phyloP scores from a whole-genome alignment of 2,329 filamentous ascomycete species.

The Aspergillus vadensis region DNA sequence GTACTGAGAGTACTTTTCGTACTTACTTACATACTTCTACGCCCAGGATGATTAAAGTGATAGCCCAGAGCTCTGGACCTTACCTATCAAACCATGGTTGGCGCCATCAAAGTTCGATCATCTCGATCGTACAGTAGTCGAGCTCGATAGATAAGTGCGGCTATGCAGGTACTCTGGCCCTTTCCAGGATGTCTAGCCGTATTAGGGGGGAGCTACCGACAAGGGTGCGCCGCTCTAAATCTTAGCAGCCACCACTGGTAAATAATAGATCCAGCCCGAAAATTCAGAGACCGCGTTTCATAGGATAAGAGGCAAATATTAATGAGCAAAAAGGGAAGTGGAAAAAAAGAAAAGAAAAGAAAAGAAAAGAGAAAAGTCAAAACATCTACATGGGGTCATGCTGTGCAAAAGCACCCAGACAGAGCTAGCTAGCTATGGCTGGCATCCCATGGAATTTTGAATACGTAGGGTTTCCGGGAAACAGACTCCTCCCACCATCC shows the following conservation, averaged over 20 bases:
- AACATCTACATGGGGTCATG: neutral
- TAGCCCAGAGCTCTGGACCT: neutral
- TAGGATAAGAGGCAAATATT: neutral
- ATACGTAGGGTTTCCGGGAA: slow-evolving; percentile 11
- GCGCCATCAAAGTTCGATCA: slow-evolving; percentile 5
- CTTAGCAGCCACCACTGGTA: slow-evolving; percentile 8
- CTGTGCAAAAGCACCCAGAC: neutral
- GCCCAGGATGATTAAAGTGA: neutral
- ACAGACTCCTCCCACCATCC: slow-evolving; percentile 12
- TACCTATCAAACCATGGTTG: neutral
- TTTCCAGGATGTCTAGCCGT: slow-evolving; percentile 5
- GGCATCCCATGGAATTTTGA: neutral
- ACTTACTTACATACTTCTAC: neutral
- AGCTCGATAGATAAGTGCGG: slow-evolving; percentile 1
- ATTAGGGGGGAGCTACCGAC: slow-evolving; percentile 4
- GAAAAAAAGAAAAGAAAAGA: neutral
- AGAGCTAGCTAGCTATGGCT: neutral
- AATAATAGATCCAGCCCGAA: slow-evolving; percentile 11
- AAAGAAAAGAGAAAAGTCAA: neutral
- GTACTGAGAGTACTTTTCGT: no score
- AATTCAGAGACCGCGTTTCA: slow-evolving; percentile 9
- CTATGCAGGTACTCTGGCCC: slow-evolving; percentile 9
- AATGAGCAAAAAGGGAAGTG: neutral
- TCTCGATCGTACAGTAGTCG: slow-evolving; percentile 7
- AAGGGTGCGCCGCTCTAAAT: slow-evolving; percentile 3